Evolutionary conservation across 2,329 filamentous ascomycete species (phyloP).

Genomic region (Shiraia bambusicola): DNA sequence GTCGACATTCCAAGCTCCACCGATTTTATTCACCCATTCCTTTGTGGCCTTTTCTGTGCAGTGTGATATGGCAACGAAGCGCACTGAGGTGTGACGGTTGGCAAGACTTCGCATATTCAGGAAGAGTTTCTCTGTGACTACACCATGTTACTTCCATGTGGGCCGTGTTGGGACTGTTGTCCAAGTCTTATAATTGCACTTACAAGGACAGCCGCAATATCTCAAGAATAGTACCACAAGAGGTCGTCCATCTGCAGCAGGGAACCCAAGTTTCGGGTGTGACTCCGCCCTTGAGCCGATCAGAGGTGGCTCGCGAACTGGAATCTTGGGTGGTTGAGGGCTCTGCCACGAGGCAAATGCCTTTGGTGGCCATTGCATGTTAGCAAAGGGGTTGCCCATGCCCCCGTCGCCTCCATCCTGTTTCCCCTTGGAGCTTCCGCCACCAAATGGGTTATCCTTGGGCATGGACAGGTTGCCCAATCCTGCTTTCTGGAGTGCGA

Average conservation of each 20-base stretch:
- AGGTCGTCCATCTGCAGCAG: conserved; percentile 33
- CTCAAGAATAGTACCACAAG: conserved; percentile 36
- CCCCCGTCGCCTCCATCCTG: conserved; percentile 18
- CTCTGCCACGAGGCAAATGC: conserved; percentile 38
- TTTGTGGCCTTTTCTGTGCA: conserved; percentile 58
- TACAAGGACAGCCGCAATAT: conserved; percentile 42
- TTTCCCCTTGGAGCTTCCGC: conserved; percentile 33
- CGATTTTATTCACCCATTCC: conserved; percentile 60
- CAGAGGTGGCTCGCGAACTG: conserved; percentile 29
- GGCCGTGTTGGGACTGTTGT: neutral
- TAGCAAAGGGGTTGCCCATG: conserved; percentile 40
- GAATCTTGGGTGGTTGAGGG: conserved; percentile 29
- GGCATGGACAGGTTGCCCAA: conserved; percentile 54
- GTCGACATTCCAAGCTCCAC: conserved; percentile 59
- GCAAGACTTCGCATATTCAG: conserved; percentile 58
- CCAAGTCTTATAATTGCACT: conserved; percentile 8
- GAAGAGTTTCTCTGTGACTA: conserved; percentile 53
- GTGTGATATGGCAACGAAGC: conserved; percentile 62
- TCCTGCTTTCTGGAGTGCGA: conserved; percentile 60
- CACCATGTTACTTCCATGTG: conserved; percentile 4
- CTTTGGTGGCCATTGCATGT: conserved; percentile 40
- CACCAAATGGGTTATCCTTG: conserved; percentile 25
- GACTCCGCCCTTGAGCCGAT: conserved; percentile 32
- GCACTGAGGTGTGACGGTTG: conserved; percentile 54
- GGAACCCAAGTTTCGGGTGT: conserved; percentile 34